A percentile compares a stretch with the other conserved stretches of the same genome.
Evolutionary conservation across 805 yeast species (phyloP).

Genomic region (Spathaspora girioi): DNA sequence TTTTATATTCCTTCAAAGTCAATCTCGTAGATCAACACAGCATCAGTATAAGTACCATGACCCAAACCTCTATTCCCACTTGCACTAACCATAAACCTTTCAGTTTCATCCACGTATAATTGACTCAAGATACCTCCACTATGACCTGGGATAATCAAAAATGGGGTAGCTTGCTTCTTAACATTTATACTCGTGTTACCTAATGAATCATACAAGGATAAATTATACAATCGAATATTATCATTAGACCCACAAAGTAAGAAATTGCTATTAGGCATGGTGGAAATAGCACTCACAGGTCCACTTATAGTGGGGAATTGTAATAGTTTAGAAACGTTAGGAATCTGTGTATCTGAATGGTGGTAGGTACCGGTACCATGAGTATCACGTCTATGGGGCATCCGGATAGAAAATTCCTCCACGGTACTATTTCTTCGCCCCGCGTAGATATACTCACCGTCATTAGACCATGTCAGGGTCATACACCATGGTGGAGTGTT

Average conservation of each 20-base stretch:
- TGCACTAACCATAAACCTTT: slow-evolving; percentile 82
- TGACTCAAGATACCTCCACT: slow-evolving; percentile 87
- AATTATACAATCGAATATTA: slow-evolving; percentile 82
- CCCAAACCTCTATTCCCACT: slow-evolving; percentile 96
- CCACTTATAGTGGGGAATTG: slow-evolving; percentile 87
- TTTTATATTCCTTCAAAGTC: slow-evolving; percentile 32
- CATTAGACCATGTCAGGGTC: slow-evolving; percentile 81
- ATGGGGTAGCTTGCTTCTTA: slow-evolving; percentile 58
- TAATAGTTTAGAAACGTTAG: slow-evolving; percentile 54
- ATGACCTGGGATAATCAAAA: slow-evolving; percentile 91
- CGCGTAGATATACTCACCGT: slow-evolving; percentile 74
- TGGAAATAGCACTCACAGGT: slow-evolving; percentile 74
- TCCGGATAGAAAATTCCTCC: slow-evolving; percentile 67
- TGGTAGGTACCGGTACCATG: slow-evolving; percentile 9
- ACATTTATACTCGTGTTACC: slow-evolving; percentile 17
- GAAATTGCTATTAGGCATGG: slow-evolving; percentile 79
- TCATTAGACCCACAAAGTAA: slow-evolving; percentile 86
- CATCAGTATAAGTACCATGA: slow-evolving; percentile 73
- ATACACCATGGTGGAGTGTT: slow-evolving; percentile 93
- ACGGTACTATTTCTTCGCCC: slow-evolving; percentile 90
- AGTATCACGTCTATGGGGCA: slow-evolving; percentile 39
- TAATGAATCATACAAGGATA: slow-evolving; percentile 43
- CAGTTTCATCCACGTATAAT: slow-evolving; percentile 79
- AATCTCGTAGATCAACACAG: slow-evolving; percentile 79
- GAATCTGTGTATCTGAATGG: slow-evolving; percentile 22